Conservation (phyloP, 2,329 filamentous ascomycete genomes). For the Diplodia mutila region DNA sequence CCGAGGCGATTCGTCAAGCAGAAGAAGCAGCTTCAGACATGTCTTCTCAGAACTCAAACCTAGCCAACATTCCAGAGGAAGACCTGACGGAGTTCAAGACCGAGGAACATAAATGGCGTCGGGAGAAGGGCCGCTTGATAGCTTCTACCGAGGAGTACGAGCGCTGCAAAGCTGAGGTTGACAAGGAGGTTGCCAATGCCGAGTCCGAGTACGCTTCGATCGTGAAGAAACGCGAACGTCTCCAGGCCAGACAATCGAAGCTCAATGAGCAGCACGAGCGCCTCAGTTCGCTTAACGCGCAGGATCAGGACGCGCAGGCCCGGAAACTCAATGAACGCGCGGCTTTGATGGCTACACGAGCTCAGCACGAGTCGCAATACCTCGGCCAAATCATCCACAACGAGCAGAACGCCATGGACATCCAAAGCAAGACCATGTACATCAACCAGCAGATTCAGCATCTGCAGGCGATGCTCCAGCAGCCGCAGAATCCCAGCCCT, state of each 20-base stretch:
- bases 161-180: conserved; percentile 63
- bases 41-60: conserved; percentile 63
- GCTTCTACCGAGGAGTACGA: conserved; percentile 62
- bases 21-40: conserved; percentile 64
- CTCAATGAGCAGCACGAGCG: conserved; percentile 73
- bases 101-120: conserved; percentile 62
- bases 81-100: conserved; percentile 62
- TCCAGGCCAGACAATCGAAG: conserved; percentile 71
- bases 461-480: conserved; percentile 47
- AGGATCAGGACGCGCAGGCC: conserved; percentile 66
- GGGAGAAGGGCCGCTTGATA: conserved; percentile 56
- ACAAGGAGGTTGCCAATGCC: conserved; percentile 65
- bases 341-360: conserved; percentile 41
- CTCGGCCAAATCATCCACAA: conserved; percentile 43
- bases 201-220: conserved; percentile 67
- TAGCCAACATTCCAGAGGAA: conserved; percentile 67
- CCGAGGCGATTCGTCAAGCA: conserved; percentile 71
- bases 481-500: conserved; percentile 36
- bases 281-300: conserved; percentile 69
- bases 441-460: conserved; percentile 43
- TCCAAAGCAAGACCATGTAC: conserved; percentile 42
- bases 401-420: conserved; percentile 44
- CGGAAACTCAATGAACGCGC: conserved; percentile 46
- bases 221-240: conserved; percentile 72
- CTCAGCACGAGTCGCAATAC: conserved; percentile 43